Conservation (phyloP, 2,329 filamentous ascomycete species). For the Colletotrichum aenigma region DNA sequence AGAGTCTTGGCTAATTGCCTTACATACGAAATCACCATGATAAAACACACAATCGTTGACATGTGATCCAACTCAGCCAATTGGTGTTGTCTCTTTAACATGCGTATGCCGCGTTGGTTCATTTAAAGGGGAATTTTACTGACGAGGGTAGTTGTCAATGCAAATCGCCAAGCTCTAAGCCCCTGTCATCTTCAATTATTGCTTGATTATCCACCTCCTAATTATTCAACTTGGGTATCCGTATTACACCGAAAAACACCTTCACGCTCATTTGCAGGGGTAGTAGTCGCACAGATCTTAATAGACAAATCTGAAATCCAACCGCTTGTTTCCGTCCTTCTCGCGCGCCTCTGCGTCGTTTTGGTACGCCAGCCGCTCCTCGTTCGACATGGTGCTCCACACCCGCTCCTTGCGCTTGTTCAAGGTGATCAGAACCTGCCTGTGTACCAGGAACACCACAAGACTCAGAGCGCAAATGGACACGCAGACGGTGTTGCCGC, state of each 20-base stretch:
- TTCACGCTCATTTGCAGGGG: not conserved
- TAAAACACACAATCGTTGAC: not conserved
- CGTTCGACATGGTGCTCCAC: slow-evolving; percentile 41
- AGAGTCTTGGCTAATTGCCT: not conserved
- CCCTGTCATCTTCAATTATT: not conserved
- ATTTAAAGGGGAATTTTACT: not conserved
- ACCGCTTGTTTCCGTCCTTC: slow-evolving; percentile 51
- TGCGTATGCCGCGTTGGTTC: not conserved
- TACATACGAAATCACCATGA: not conserved
- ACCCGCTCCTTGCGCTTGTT: slow-evolving; percentile 39
- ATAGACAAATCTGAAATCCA: slow-evolving; percentile 20
- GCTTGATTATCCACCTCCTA: not conserved
- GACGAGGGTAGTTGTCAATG: not conserved
- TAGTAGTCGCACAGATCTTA: not conserved
- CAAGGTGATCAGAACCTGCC: slow-evolving; percentile 43
- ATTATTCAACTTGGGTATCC: not conserved
- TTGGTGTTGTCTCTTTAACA: not conserved
- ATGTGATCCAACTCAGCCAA: not conserved
- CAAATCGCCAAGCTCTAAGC: not conserved
- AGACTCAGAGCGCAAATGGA: slow-evolving; percentile 54
- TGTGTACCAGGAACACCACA: slow-evolving; percentile 52
- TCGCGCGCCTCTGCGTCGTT: slow-evolving; percentile 47
- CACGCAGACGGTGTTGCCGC: slow-evolving; percentile 62
- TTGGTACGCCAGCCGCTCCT: slow-evolving; percentile 37
- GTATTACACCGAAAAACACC: not conserved